phyloP scores from a whole-genome alignment of 495 filamentous ascomycete genomes.

The Bryoglossum gracile region DNA sequence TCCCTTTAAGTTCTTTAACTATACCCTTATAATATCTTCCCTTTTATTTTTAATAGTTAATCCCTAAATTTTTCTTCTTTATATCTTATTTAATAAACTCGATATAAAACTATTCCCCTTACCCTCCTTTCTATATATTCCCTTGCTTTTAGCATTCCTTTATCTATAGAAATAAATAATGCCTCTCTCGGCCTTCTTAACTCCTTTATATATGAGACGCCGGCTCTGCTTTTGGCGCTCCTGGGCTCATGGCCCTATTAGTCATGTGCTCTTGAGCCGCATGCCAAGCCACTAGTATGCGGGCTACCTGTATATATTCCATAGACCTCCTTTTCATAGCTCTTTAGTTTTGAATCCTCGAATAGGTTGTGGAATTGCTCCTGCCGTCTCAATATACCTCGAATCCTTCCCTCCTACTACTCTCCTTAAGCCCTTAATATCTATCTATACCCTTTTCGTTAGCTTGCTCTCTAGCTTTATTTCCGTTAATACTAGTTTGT shows the following conservation, averaged over 20 bases:
- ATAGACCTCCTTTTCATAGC: no score
- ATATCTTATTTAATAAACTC: constrained; percentile 36
- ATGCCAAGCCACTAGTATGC: no score
- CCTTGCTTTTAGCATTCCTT: constrained; percentile 74
- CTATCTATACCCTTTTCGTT: constrained; percentile 61
- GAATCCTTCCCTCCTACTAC: constrained; percentile 60
- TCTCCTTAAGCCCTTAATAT: constrained; percentile 47
- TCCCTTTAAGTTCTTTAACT: no score
- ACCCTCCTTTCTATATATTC: constrained; percentile 81
- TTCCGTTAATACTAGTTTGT: constrained; percentile 70
- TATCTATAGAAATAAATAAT: constrained; percentile 71
- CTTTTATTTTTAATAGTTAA: neutral
- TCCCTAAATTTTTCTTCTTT: neutral
- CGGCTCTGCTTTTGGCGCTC: no score
- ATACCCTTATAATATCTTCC: no score
- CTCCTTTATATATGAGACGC: no score
- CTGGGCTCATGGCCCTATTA: no score
- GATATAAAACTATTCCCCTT: constrained; percentile 77
- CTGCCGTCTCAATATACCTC: constrained; percentile 55
- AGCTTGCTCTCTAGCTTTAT: constrained; percentile 69
- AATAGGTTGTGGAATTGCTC: no score
- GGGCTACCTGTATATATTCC: no score
- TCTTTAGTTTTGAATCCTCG: no score
- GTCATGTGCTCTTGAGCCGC: no score
- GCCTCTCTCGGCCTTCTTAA: constrained; percentile 74